A percentile compares a stretch with the other conserved stretches of the same genome.
phyloP scores from a whole-genome alignment of 768 basidiomycete genomes.

The Lactarius tabidus region DNA sequence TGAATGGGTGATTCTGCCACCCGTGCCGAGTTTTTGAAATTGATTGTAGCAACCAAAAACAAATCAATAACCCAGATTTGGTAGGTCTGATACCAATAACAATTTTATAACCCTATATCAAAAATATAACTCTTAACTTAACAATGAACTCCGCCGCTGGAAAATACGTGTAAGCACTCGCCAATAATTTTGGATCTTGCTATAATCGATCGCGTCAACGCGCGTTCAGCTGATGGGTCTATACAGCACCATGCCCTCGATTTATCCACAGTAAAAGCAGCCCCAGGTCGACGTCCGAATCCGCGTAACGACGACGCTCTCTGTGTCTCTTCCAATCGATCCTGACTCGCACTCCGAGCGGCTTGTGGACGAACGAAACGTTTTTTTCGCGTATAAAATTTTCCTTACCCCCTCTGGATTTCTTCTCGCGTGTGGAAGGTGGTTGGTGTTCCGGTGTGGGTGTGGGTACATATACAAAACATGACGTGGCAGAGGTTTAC shows the following conservation, averaged over 20 bases:
- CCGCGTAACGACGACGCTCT: neutral
- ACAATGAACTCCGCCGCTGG: too few species aligned
- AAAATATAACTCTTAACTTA: too few species aligned
- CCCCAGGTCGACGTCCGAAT: neutral
- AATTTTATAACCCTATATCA: too few species aligned
- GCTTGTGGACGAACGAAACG: too few species aligned
- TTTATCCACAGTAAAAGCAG: neutral
- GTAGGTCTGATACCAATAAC: too few species aligned
- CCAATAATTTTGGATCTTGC: too few species aligned
- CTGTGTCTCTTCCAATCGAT: neutral
- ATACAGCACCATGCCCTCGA: neutral
- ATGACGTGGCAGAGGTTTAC: too few species aligned
- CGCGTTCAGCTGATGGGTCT: neutral
- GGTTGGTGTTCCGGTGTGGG: neutral
- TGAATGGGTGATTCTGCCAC: too few species aligned
- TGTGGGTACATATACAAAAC: neutral
- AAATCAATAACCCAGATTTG: too few species aligned
- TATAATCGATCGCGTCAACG: neutral
- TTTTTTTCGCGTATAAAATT: neutral
- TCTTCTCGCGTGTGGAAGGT: neutral
- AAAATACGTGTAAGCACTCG: too few species aligned
- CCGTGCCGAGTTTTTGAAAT: too few species aligned
- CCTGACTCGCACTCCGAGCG: neutral
- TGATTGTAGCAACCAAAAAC: too few species aligned
- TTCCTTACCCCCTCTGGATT: neutral